Evolutionary conservation across 2,329 filamentous ascomycete genomes (phyloP), one percentile per base, ranked within the genome.

Genomic region (Ophiostoma pallidulum): DNA sequence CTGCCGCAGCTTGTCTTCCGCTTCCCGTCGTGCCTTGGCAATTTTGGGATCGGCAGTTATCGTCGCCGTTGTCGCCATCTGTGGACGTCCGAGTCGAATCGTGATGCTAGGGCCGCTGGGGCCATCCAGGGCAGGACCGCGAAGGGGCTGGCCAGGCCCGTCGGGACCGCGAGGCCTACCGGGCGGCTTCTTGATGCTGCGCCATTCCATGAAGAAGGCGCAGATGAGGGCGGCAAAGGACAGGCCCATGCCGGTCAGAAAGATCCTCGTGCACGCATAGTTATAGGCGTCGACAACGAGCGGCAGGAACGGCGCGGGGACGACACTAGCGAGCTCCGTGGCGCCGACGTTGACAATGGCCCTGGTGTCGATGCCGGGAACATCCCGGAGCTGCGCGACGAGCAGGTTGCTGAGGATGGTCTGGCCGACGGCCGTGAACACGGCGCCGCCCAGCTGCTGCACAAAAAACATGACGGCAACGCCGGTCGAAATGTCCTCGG

Each of bases 281-380:
- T 86, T 86, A 65, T 87, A 88, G 0, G 80, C 82, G 0, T 66
- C 53, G 2, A 80, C 66, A 8, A 89, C 80, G 1, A 67, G 64
- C 2, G 61, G 57, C 4, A 81, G 60, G 49, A 70, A 74, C 50
- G 76, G 56, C 0, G 62, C 53, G 0, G 72, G 66, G 22, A 86
- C 75, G 2, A 67, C 59, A 0, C 65, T 59, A 50, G 74, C 72
- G 19, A 90, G 66, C 40, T 78, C 72, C 0, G 82, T 87, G n/a
- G 72, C 74, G 26, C 75, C 75, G 8, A 64, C 69, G 8, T 59
- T 63, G 48, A 75, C 62, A 33, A 78, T 69, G 5, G 56, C 52
- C 14, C 59, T 47, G 1, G 71, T 57, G 28, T 71, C 62, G 6
- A 78, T 56, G 1, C 64, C 68, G 0, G 72, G 69, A 19, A 75